These are phyloP conservation scores for Ceratobasidium sp. DNA, from an alignment of 1,284 basidiomycete species.

Conservation along the genomic window DNA sequence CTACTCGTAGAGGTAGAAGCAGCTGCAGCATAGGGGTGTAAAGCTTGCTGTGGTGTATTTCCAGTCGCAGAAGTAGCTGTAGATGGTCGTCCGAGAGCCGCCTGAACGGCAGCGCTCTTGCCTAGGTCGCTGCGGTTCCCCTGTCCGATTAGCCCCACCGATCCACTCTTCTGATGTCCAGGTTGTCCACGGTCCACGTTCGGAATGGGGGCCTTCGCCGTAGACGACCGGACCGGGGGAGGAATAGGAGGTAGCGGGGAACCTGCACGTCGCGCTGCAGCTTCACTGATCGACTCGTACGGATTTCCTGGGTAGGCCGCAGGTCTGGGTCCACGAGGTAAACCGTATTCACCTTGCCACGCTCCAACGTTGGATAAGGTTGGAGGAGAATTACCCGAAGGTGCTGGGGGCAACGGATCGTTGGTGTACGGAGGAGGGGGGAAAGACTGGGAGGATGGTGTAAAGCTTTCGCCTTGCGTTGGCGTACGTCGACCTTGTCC, in stretches of 20 bases:
- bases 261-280: slow-evolving; percentile 30
- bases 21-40: slow-evolving; percentile 38
- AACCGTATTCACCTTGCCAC: slow-evolving; percentile 65
- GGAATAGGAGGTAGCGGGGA: slow-evolving; percentile 31
- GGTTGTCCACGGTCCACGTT: slow-evolving; percentile 17
- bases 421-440: slow-evolving; percentile 62
- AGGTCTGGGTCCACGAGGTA: slow-evolving; percentile 70
- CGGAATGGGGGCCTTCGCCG: slow-evolving; percentile 12
- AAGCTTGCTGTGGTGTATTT: slow-evolving; percentile 6
- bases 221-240: slow-evolving; percentile 24
- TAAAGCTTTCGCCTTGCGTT: slow-evolving; percentile 54
- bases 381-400: slow-evolving; percentile 11
- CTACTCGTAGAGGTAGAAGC: slow-evolving; percentile 34
- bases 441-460: slow-evolving; percentile 53
- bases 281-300: slow-evolving; percentile 45
- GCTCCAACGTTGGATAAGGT: slow-evolving; percentile 51
- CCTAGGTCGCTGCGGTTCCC: slow-evolving; percentile 2
- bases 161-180: slow-evolving; percentile 31
- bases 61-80: slow-evolving; percentile 18
- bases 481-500: slow-evolving; percentile 65
- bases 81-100: slow-evolving; percentile 18
- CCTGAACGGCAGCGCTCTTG: slow-evolving; percentile 7
- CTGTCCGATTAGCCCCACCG: slow-evolving; percentile 33
- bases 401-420: slow-evolving; percentile 65
- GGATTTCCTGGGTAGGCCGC: slow-evolving; percentile 59